These are phyloP conservation scores for Didymella keratinophila DNA, from an alignment of 2,329 filamentous ascomycete species.

Conservation along the genomic window DNA sequence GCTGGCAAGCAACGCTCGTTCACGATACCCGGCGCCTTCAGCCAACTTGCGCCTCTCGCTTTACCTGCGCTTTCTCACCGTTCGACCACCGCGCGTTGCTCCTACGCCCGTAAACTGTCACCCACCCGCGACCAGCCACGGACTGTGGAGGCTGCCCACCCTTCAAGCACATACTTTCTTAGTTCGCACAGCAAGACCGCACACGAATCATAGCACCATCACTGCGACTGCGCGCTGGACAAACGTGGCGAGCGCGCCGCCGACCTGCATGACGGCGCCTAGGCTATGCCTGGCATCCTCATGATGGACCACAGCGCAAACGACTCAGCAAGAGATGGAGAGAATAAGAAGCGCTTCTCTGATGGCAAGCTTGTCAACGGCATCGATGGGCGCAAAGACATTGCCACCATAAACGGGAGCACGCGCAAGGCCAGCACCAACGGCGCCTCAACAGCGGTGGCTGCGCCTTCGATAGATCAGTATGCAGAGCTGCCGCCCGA, in stretches of 20 bases:
- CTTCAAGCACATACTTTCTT: not conserved
- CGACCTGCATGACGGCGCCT: conserved; percentile 39
- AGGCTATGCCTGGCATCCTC: conserved; percentile 59
- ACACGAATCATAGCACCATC: not conserved
- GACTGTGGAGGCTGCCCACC: not conserved
- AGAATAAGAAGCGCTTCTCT: conserved; percentile 41
- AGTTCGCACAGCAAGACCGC: not conserved
- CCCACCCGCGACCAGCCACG: not conserved
- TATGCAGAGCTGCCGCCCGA: conserved; percentile 57
- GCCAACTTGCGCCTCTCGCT: conserved; percentile 10
- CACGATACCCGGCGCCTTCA: conserved; percentile 16
- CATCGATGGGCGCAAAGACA: conserved; percentile 25
- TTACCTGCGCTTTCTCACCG: not conserved
- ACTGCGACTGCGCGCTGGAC: conserved; percentile 19
- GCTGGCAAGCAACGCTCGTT: conserved; percentile 21
- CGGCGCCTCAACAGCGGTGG: conserved; percentile 26
- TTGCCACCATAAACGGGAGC: conserved; percentile 25
- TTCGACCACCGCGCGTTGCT: not conserved
- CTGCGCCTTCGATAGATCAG: conserved; percentile 27
- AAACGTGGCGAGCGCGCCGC: conserved; percentile 42
- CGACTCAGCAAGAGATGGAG: conserved; percentile 41
- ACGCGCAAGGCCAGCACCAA: conserved; percentile 25
- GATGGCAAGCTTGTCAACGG: conserved; percentile 45
- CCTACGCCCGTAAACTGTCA: not conserved
- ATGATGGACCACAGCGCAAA: conserved; percentile 57